phyloP scores from a whole-genome alignment of 805 yeast species.

The Teunomyces funiuensis region DNA sequence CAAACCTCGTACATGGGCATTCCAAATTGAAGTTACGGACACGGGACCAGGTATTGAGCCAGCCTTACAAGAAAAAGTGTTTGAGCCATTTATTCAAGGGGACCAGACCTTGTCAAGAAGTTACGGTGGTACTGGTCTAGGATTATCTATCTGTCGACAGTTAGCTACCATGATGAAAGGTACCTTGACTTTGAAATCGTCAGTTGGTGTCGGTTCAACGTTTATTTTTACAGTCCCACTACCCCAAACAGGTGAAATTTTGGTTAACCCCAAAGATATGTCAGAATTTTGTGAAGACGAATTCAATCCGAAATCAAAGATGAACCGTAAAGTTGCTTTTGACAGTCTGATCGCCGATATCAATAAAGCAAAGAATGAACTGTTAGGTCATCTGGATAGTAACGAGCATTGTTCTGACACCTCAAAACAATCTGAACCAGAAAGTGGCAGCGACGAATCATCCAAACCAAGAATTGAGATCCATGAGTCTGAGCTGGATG shows the following conservation, averaged over 20 bases:
- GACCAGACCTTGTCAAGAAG: conserved; percentile 90
- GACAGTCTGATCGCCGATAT: background rate
- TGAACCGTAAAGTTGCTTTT: conserved; percentile 52
- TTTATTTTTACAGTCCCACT: conserved; percentile 80
- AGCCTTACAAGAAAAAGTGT: conserved; percentile 76
- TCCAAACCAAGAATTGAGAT: conserved; percentile 1
- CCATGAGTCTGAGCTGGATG: conserved; percentile 1
- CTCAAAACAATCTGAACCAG: conserved; percentile 1
- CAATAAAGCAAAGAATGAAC: background rate
- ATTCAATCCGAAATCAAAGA: conserved; percentile 55
- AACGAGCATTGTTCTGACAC: conserved; percentile 3
- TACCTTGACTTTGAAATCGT: conserved; percentile 68
- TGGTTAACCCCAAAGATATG: conserved; percentile 36
- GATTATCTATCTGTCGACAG: conserved; percentile 85
- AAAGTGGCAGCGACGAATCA: background rate
- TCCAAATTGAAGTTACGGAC: conserved; percentile 76
- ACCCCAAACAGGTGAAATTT: conserved; percentile 59
- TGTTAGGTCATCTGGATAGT: background rate
- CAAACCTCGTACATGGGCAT: conserved; percentile 50
- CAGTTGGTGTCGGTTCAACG: conserved; percentile 79
- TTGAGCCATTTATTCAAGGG: conserved; percentile 97
- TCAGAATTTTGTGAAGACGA: conserved; percentile 60
- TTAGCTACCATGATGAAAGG: conserved; percentile 91
- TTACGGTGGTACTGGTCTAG: conserved; percentile 95
- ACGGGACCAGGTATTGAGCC: conserved; percentile 95